phyloP scores from a whole-genome alignment of 2,329 filamentous ascomycete genomes.

The Colletotrichum siamense region DNA sequence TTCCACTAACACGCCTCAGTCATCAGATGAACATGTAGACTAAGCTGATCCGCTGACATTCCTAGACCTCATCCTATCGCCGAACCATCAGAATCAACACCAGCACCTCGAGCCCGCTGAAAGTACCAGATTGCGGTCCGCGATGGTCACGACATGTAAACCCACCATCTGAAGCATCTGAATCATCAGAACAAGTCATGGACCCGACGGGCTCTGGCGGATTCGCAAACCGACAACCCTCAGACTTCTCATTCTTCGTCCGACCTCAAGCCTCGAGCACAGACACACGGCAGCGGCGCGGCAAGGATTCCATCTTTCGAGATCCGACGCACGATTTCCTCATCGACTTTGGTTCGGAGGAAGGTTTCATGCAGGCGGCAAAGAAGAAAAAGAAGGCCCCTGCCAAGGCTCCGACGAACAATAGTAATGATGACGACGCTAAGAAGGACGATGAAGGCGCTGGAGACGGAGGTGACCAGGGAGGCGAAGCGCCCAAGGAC shows the following conservation, averaged over 20 bases:
- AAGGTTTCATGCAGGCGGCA: slow-evolving; percentile 59
- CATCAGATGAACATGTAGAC: slow-evolving; percentile 11
- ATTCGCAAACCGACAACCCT: slow-evolving; percentile 31
- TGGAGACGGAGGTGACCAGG: slow-evolving; percentile 33
- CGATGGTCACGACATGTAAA: slow-evolving; percentile 38
- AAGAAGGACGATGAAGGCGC: slow-evolving; percentile 39
- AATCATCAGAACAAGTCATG: slow-evolving; percentile 27
- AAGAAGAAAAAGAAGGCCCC: slow-evolving; percentile 62
- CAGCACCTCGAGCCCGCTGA: slow-evolving; percentile 28
- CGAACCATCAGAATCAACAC: background rate
- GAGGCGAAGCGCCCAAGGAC: slow-evolving; percentile 22
- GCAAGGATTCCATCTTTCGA: slow-evolving; percentile 42
- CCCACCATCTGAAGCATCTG: slow-evolving; percentile 26
- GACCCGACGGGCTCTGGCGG: slow-evolving; percentile 36
- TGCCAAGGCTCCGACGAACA: slow-evolving; percentile 46
- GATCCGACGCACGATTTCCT: slow-evolving; percentile 50
- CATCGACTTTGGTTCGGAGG: slow-evolving; percentile 63
- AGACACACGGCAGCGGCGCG: slow-evolving; percentile 21
- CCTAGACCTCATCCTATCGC: slow-evolving; percentile 12
- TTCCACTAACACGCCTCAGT: slow-evolving; percentile 6
- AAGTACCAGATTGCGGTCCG: slow-evolving; percentile 36
- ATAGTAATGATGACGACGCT: slow-evolving; percentile 50
- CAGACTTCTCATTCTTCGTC: slow-evolving; percentile 26
- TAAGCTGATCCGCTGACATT: slow-evolving; percentile 17
- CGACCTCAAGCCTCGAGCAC: slow-evolving; percentile 26